Evolutionary conservation across 2,329 filamentous ascomycete genomes (phyloP).

Genomic region (Aureobasidium sp.): DNA sequence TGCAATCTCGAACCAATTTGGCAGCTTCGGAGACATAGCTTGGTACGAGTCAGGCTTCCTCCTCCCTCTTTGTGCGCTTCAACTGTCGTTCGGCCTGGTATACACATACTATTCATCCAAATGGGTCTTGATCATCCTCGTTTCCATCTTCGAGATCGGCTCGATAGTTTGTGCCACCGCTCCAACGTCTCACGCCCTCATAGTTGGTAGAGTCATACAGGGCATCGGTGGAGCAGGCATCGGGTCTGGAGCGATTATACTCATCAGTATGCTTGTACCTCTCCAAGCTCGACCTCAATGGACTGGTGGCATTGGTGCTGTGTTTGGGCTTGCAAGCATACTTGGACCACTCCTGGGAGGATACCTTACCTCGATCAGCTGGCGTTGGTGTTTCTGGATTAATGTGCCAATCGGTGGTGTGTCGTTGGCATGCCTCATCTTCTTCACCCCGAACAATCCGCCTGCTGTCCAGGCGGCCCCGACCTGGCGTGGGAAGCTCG

Average conservation of each 20-base stretch:
- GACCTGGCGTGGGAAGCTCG: constrained; percentile 31
- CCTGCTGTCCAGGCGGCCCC: constrained; percentile 17
- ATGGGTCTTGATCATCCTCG: constrained; percentile 34
- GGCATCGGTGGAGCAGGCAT: constrained; percentile 50
- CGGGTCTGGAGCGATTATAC: constrained; percentile 34
- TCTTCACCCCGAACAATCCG: constrained; percentile 27
- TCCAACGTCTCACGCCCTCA: constrained; percentile 42
- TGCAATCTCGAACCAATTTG: constrained; percentile 42
- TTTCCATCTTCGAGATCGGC: constrained; percentile 39
- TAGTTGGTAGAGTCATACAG: constrained; percentile 46
- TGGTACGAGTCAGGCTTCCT: constrained; percentile 44
- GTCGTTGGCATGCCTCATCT: constrained; percentile 31
- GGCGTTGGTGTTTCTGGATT: constrained; percentile 47
- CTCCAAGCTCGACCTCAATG: constrained; percentile 19
- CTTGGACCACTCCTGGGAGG: constrained; percentile 48
- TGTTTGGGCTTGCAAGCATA: constrained; percentile 38
- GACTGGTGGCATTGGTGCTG: constrained; percentile 29
- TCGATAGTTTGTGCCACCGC: constrained; percentile 46
- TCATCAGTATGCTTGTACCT: constrained; percentile 20
- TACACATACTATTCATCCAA: constrained; percentile 37
- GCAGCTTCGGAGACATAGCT: constrained; percentile 40
- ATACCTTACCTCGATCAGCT: constrained; percentile 41
- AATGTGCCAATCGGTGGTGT: constrained; percentile 33
- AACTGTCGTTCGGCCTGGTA: constrained; percentile 37
- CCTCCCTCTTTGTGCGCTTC: constrained; percentile 37